Conservation (phyloP, 1,284 basidiomycete species). For the Ustilago xerochloae region DNA sequence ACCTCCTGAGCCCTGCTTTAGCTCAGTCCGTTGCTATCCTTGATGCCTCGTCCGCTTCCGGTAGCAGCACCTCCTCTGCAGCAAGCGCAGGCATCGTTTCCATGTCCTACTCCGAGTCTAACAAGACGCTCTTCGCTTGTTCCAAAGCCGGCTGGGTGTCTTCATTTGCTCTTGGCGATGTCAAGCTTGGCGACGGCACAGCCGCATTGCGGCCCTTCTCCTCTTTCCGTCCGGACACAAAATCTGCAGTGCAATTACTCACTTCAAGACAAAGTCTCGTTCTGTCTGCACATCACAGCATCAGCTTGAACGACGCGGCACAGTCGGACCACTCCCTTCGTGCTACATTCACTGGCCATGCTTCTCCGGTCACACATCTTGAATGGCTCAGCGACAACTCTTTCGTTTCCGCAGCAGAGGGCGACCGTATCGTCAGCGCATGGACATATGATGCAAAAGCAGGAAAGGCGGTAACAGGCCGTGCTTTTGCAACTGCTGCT, state of each 20-base stretch:
- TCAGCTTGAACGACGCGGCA: slow-evolving; percentile 34
- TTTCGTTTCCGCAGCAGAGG: slow-evolving; percentile 79
- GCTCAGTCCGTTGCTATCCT: slow-evolving; percentile 57
- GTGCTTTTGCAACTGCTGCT: slow-evolving; percentile 65
- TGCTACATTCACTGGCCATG: slow-evolving; percentile 56
- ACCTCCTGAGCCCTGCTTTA: slow-evolving; percentile 55
- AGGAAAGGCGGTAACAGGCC: slow-evolving; percentile 21
- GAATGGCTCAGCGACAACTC: slow-evolving; percentile 49
- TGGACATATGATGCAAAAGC: slow-evolving; percentile 71
- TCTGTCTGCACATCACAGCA: slow-evolving; percentile 57
- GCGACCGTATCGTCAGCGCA: slow-evolving; percentile 79
- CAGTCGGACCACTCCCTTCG: slow-evolving; percentile 14
- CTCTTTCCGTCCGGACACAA: slow-evolving; percentile 46
- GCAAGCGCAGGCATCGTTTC: slow-evolving; percentile 44
- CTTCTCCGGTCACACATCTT: slow-evolving; percentile 61
- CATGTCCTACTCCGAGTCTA: slow-evolving; percentile 32
- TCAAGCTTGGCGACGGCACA: slow-evolving; percentile 38
- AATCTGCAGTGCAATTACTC: slow-evolving; percentile 41
- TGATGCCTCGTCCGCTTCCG: slow-evolving; percentile 49
- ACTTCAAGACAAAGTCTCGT: slow-evolving; percentile 25
- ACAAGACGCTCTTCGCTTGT: slow-evolving; percentile 41
- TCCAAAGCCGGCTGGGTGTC: slow-evolving; percentile 57
- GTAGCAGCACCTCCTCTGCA: slow-evolving; percentile 44
- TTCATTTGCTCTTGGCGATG: slow-evolving; percentile 27
- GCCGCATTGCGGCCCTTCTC: slow-evolving; percentile 24